A percentile compares a stretch with the other conserved stretches of the same genome.
Evolutionary conservation across 441 rosid genomes (phyloP).

Genomic region (Mallotus japonicus): DNA sequence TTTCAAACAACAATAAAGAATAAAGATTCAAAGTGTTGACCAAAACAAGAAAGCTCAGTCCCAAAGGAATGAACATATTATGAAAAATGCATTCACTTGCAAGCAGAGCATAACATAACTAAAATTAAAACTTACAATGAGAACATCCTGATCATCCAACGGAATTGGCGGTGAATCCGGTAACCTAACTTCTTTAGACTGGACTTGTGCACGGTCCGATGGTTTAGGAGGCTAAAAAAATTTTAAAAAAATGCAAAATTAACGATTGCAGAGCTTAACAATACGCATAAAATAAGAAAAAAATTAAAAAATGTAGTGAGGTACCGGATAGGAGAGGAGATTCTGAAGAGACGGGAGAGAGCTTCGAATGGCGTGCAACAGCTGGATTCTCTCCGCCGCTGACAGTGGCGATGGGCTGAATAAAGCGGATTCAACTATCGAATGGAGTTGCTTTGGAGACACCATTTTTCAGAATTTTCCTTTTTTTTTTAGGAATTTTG

Average conservation of each 20-base stretch:
- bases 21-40: too few relatives aligned
- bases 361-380: conserved; percentile 72
- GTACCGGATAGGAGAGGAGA: conserved; percentile 73
- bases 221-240: conserved; percentile 60
- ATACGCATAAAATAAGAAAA: not conserved
- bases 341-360: conserved; percentile 57
- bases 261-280: not conserved
- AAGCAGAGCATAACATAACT: not conserved
- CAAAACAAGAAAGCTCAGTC: too few relatives aligned
- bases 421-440: conserved; percentile 68
- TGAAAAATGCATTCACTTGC: too few relatives aligned
- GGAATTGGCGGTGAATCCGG: conserved; percentile 80
- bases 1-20: not conserved
- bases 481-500: not conserved
- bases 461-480: conserved; percentile 38
- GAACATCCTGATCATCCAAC: conserved; percentile 84
- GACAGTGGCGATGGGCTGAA: conserved; percentile 69
- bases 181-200: conserved; percentile 76
- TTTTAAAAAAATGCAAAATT: not conserved
- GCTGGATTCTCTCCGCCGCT: conserved; percentile 70
- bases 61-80: too few relatives aligned
- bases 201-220: conserved; percentile 76
- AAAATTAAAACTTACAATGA: conserved; percentile 56
- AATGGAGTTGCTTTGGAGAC: conserved; percentile 69
- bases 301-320: not conserved